A percentile compares a stretch with the other conserved stretches of the same genome.
Evolutionary conservation across 768 basidiomycete genomes (phyloP).

Genomic region (Mycena pura): DNA sequence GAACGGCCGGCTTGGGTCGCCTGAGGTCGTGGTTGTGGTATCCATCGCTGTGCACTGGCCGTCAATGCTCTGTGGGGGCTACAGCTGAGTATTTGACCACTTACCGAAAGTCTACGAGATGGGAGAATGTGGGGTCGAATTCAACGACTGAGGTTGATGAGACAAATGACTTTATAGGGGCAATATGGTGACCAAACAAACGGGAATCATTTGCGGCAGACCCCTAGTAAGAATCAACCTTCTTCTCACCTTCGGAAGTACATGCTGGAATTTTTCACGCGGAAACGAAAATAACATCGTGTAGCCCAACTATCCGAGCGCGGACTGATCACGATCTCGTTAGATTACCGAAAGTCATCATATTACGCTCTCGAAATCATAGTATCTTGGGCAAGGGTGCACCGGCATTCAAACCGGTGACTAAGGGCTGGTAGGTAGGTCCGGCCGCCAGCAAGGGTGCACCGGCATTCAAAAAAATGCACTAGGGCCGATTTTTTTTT

Average conservation of each 20-base stretch:
- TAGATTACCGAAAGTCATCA: neutral
- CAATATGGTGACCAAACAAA: no score
- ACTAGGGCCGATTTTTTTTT: no score
- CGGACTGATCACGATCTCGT: neutral
- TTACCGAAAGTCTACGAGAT: neutral
- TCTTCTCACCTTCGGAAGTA: neutral
- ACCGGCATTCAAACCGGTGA: no score
- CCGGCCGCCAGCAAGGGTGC: no score
- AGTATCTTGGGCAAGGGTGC: neutral
- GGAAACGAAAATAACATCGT: neutral
- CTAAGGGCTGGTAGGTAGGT: no score
- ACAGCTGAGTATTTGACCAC: neutral
- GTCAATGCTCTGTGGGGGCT: neutral
- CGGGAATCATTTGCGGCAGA: no score
- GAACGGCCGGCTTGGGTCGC: neutral
- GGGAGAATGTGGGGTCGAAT: neutral
- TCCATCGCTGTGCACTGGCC: neutral
- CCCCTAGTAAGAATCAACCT: neutral
- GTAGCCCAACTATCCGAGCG: neutral
- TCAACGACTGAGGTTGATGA: neutral
- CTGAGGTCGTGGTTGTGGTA: neutral
- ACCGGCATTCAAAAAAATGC: no score
- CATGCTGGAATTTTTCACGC: neutral
- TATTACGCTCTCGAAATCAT: neutral
- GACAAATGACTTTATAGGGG: no score